A percentile compares a stretch with the other conserved stretches of the same genome.
Conservation (phyloP, 176 grass and related monocot species). For the Oryza glaberrima region DNA sequence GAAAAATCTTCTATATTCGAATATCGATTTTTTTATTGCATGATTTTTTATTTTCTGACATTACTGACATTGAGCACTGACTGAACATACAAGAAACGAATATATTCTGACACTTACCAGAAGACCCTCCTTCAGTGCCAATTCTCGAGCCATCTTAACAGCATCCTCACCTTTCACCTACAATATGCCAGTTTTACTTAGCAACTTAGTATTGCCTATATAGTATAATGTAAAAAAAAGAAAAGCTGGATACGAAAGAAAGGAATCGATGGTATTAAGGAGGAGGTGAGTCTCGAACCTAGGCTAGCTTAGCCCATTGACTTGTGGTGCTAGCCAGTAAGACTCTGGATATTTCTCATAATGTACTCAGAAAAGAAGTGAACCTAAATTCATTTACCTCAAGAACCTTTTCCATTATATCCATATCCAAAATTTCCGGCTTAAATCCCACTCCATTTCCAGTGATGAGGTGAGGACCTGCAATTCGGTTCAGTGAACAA, state of each 20-base stretch:
- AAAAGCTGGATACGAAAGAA: too few relatives aligned
- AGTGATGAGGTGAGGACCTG: conserved; percentile 89
- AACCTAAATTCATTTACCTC: conserved; percentile 52
- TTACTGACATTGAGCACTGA: neutral
- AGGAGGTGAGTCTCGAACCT: too few relatives aligned
- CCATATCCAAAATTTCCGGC: conserved; percentile 91
- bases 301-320: too few relatives aligned
- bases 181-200: neutral
- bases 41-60: neutral
- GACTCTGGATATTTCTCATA: neutral
- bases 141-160: conserved; percentile 80
- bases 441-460: conserved; percentile 97
- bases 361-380: neutral
- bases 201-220: neutral
- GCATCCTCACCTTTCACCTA: conserved; percentile 86
- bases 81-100: neutral
- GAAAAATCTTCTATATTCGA: neutral
- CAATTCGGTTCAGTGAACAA: conserved; percentile 20
- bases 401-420: conserved; percentile 91
- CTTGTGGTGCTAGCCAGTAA: too few relatives aligned
- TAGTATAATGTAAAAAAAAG: neutral
- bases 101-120: conserved; percentile 52
- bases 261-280: too few relatives aligned
- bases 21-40: neutral
- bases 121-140: conserved; percentile 84